Evolutionary conservation across 495 filamentous ascomycete genomes (phyloP).

Genomic region (Umbilicaria muhlenbergii): DNA sequence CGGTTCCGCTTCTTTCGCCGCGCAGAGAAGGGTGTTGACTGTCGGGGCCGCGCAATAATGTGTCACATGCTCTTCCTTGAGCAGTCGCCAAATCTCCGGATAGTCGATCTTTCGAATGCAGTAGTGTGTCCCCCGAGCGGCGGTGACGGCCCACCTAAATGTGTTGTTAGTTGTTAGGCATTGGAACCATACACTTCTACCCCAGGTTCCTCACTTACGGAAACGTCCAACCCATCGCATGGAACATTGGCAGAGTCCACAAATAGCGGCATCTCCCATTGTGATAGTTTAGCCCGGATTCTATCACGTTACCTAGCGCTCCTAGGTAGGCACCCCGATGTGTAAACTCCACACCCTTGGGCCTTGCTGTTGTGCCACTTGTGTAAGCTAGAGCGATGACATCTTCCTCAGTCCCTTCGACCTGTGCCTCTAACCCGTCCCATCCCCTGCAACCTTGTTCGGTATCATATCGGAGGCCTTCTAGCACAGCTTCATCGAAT

Average conservation of each 20-base stretch:
- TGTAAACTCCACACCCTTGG: constrained; percentile 90
- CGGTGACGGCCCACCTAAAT: constrained; percentile 62
- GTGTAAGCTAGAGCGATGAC: constrained; percentile 82
- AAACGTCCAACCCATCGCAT: constrained; percentile 82
- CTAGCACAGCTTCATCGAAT: constrained; percentile 70
- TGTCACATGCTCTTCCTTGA: constrained; percentile 72
- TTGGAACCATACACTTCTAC: no score
- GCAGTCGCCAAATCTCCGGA: constrained; percentile 70
- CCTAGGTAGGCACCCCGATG: constrained; percentile 79
- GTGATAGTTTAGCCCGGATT: constrained; percentile 65
- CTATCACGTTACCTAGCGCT: constrained; percentile 69
- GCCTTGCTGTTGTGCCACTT: constrained; percentile 78
- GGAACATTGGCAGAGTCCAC: constrained; percentile 94
- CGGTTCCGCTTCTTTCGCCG: constrained; percentile 48
- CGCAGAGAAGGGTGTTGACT: constrained; percentile 86
- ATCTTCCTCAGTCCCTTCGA: constrained; percentile 51
- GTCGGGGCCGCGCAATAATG: constrained; percentile 96
- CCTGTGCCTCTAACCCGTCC: constrained; percentile 54
- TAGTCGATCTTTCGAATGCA: constrained; percentile 94
- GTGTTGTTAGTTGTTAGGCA: no score
- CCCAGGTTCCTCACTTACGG: constrained; percentile 14
- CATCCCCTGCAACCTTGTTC: constrained; percentile 52
- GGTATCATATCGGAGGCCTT: constrained; percentile 58
- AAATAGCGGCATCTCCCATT: constrained; percentile 61
- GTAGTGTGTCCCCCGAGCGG: constrained; percentile 85